Conservation (phyloP, 495 filamentous ascomycete species). For the Tirmania nivea region DNA sequence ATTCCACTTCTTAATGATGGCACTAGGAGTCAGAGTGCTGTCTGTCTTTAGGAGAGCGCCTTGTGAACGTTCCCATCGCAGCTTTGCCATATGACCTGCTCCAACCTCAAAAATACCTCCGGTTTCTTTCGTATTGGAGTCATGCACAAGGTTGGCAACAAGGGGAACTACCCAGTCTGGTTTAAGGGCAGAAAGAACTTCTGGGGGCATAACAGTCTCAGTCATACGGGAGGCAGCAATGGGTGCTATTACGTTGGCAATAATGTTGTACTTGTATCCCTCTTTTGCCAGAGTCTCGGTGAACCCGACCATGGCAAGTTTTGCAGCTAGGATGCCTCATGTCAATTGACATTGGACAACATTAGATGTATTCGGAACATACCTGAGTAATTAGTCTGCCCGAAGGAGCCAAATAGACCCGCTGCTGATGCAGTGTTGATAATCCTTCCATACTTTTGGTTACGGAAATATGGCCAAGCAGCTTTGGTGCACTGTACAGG, state of each 20-base stretch:
- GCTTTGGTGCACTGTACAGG: conserved; percentile 54
- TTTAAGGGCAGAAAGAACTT: conserved; percentile 69
- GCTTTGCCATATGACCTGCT: conserved; percentile 79
- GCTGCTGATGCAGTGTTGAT: conserved; percentile 94
- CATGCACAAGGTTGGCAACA: conserved; percentile 79
- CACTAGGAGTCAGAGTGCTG: conserved; percentile 64
- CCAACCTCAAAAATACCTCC: conserved; percentile 87
- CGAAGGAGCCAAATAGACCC: conserved; percentile 87
- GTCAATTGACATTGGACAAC: conserved; percentile 2
- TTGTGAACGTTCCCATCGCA: conserved; percentile 84
- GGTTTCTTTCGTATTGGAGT: conserved; percentile 63
- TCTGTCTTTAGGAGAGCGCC: conserved; percentile 83
- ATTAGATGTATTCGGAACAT: conserved; percentile 6
- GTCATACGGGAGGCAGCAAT: conserved; percentile 96
- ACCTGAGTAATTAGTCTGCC: conserved; percentile 90
- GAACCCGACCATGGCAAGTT: conserved; percentile 90
- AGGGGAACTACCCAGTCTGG: conserved; percentile 93
- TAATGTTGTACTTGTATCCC: conserved; percentile 93
- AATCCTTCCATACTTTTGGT: conserved; percentile 91
- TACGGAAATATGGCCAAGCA: conserved; percentile 94
- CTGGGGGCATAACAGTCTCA: conserved; percentile 89
- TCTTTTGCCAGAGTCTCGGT: conserved; percentile 96
- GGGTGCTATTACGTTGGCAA: conserved; percentile 87
- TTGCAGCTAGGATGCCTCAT: conserved; percentile 39
- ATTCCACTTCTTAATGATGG: conserved; percentile 73